phyloP scores from a whole-genome alignment of 805 yeast species.

The Ogataea haglerorum region DNA sequence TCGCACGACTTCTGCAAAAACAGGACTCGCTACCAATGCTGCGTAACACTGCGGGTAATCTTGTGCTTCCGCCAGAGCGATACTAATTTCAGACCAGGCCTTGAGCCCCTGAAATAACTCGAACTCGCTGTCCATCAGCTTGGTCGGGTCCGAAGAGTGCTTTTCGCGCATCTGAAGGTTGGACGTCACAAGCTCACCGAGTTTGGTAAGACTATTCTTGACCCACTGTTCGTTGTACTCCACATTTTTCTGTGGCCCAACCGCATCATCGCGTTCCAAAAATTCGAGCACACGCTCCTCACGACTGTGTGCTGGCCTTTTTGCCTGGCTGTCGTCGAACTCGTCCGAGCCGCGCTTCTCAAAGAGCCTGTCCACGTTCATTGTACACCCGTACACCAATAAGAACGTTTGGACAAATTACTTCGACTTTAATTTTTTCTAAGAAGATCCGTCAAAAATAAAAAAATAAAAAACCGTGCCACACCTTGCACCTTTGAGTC shows the following conservation, averaged over 20 bases:
- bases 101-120: conserved; percentile 18
- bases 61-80: conserved; percentile 12
- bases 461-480: not conserved
- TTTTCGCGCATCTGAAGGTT: conserved; percentile 13
- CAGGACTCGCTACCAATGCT: conserved; percentile 3
- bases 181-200: conserved; percentile 6
- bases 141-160: conserved; percentile 11
- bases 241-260: not conserved
- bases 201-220: conserved; percentile 6
- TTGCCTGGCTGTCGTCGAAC: not conserved
- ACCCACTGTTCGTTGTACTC: conserved; percentile 16
- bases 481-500: not conserved
- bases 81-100: conserved; percentile 17
- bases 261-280: conserved; percentile 4
- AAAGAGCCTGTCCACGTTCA: conserved; percentile 9
- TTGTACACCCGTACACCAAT: conserved; percentile 11
- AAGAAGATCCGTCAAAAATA: not conserved
- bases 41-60: conserved; percentile 12
- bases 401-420: not conserved
- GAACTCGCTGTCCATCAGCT: conserved; percentile 21
- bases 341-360: conserved; percentile 2
- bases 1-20: conserved; percentile 12
- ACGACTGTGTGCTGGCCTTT: not conserved
- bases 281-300: conserved; percentile 11
- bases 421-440: not conserved